A percentile compares a stretch with the other conserved stretches of the same genome.
phyloP scores from a whole-genome alignment of 2,329 filamentous ascomycete species.

The Tolypocladium tundrense region DNA sequence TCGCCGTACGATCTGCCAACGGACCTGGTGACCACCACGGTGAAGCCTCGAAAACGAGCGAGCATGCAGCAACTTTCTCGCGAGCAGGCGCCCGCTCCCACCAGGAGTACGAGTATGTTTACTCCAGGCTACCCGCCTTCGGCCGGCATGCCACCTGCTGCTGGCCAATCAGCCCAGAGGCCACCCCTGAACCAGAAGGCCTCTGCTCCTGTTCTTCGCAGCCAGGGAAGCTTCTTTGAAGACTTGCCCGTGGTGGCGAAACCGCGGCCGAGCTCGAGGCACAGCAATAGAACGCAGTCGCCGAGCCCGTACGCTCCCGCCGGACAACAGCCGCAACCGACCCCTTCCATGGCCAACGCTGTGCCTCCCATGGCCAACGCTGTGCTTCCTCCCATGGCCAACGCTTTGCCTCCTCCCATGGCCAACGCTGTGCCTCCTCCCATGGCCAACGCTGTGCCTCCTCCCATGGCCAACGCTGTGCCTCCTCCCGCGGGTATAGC shows the following conservation, averaged over 20 bases:
- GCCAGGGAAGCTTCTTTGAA: conserved; percentile 60
- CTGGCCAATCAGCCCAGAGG: conserved; percentile 20
- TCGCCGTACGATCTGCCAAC: conserved; percentile 94
- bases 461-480: conserved; percentile 18
- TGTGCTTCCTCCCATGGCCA: conserved; percentile 13
- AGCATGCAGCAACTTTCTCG: conserved; percentile 46
- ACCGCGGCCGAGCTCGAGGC: conserved; percentile 50
- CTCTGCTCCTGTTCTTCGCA: conserved; percentile 22
- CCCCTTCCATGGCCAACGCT: conserved; percentile 13
- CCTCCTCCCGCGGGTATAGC: conserved; percentile 13
- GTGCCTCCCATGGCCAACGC: conserved; percentile 15
- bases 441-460: conserved; percentile 14
- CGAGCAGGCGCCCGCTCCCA: conserved; percentile 33
- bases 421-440: conserved; percentile 14
- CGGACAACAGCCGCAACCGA: background rate
- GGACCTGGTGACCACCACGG: conserved; percentile 48
- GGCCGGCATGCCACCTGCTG: conserved; percentile 10
- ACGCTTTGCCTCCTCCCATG: conserved; percentile 17
- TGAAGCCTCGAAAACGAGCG: conserved; percentile 57
- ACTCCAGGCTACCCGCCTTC: conserved; percentile 14
- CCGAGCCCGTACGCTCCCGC: conserved; percentile 18
- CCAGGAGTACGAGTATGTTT: conserved; percentile 54
- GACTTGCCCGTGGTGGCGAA: conserved; percentile 57
- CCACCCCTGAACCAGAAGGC: conserved; percentile 21
- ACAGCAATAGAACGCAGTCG: conserved; percentile 33